Base-by-base conservation (phyloP, 768 basidiomycete species). In the Gyrodon lividus region DNA sequence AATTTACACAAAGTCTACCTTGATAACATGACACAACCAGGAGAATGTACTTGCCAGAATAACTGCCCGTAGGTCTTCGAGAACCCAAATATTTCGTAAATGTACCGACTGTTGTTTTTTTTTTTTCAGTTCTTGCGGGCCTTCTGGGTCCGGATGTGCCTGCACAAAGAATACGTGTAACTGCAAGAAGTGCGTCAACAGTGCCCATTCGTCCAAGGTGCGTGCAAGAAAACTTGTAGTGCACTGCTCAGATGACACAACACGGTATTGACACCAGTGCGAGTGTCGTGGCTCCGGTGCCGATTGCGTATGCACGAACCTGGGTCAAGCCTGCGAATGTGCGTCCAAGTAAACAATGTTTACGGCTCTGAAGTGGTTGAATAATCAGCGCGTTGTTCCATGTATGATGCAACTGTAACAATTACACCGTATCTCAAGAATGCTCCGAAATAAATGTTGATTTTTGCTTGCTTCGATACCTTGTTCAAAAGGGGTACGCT, bases 141-240 rank as follows among this genome's bases (percentile, higher is more conserved):
- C 69, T 30, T 26, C 50, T 14, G 70, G 69, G 37, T 62, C 68
- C 7, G 65, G 62, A 31, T 72, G 70, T 40, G 13, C 48, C 3
- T 72, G 71, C 46, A 37, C 65, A 2, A 67, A 63, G 50, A 60
- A 59, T 46, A 57, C 57, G 37, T 72, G 71, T 39, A 43, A 62
- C 39, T 72, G 71, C 58, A 17, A 50, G 7, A 31, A 54, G 17
- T 72, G 71, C 52, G 51, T 50, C 5, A 72, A 72, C 33, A 65
- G 60, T 43, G 49, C 61, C 8, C 61, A 63, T 37, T 58, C 67
- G 19, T 24, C 40, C 17, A 59, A 70, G 43, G 65, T 63, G 37
- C 14, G 43, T 22, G 12, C 9, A 22, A 22, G 22, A 34, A 28
- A 12, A n/a, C 8, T 31, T 35, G 7, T 1, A 3, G 10, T 14